Conservation (phyloP, 129 eudicot species). For the Flaveria sonorensis region DNA sequence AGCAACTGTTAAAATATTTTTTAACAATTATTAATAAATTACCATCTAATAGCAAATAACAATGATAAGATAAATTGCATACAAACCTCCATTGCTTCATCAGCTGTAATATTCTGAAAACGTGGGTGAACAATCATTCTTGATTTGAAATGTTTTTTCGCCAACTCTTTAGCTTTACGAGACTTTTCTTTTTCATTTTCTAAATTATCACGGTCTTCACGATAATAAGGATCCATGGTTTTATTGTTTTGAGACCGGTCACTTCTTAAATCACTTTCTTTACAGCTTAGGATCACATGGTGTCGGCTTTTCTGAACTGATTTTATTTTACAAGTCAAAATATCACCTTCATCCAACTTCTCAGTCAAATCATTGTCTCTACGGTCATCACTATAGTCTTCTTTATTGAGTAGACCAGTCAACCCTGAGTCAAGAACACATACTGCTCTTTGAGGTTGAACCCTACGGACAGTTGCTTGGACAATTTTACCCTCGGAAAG, state of each 20-base stretch:
- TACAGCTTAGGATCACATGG: constrained; percentile 72
- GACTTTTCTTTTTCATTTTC: constrained; percentile 59
- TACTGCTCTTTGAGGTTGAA: constrained; percentile 69
- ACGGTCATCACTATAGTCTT: constrained; percentile 80
- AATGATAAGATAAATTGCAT: neutral
- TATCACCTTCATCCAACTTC: constrained; percentile 81
- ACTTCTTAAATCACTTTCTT: constrained; percentile 69
- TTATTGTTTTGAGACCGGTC: constrained; percentile 39
- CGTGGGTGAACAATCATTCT: constrained; percentile 97
- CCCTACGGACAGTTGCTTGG: constrained; percentile 87
- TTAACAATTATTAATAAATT: neutral
- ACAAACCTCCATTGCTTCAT: constrained; percentile 87
- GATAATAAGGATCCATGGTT: constrained; percentile 64
- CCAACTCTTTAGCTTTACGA: constrained; percentile 79
- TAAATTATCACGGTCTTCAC: constrained; percentile 60
- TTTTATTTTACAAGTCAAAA: constrained; percentile 70
- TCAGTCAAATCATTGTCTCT: constrained; percentile 77
- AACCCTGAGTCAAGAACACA: constrained; percentile 82
- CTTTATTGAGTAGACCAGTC: constrained; percentile 69
- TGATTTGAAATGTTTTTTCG: constrained; percentile 81
- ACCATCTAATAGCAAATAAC: neutral
- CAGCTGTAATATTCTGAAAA: constrained; percentile 84
- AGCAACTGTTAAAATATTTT: constrained; percentile 46
- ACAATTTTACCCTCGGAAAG: constrained; percentile 83
- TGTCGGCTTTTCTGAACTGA: constrained; percentile 50